Percentiles rank a stretch among this genome's conserved stretches.
These are phyloP conservation scores for Penicillium polonicum DNA, from an alignment of 2,329 filamentous ascomycete species.

Conservation along the genomic window DNA sequence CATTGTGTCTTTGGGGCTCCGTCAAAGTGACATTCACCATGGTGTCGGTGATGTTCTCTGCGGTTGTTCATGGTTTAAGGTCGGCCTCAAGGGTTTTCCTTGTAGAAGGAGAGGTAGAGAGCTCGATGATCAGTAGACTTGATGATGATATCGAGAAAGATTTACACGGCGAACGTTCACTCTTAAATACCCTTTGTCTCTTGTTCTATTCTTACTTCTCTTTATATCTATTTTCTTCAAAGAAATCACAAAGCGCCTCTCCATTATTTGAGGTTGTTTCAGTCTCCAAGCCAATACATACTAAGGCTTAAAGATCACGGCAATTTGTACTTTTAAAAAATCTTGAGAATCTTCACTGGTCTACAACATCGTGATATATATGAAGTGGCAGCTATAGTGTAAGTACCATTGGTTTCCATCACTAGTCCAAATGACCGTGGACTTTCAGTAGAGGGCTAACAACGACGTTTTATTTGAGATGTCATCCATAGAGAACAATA, in stretches of 20 bases:
- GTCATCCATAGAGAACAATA: neutral
- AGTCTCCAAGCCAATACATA: neutral
- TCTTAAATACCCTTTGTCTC: neutral
- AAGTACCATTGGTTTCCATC: neutral
- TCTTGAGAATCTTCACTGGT: neutral
- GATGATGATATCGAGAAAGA: neutral
- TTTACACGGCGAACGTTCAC: neutral
- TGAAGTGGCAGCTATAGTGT: neutral
- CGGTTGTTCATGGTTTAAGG: neutral
- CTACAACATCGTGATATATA: neutral
- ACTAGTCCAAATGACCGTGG: neutral
- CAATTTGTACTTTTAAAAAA: neutral
- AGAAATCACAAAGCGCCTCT: too few relatives aligned
- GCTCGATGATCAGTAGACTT: neutral
- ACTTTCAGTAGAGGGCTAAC: too few relatives aligned
- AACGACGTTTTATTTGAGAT: neutral
- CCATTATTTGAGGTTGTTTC: neutral
- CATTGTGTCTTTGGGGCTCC: too few relatives aligned
- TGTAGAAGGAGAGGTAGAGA: neutral
- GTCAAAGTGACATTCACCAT: neutral
- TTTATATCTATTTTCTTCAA: neutral
- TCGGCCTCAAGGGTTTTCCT: too few relatives aligned
- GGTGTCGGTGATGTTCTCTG: neutral
- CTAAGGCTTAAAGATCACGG: neutral
- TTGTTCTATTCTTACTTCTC: neutral